Evolutionary conservation across 2,329 filamentous ascomycete genomes (phyloP).

Genomic region (Cercospora zeae-maydis): DNA sequence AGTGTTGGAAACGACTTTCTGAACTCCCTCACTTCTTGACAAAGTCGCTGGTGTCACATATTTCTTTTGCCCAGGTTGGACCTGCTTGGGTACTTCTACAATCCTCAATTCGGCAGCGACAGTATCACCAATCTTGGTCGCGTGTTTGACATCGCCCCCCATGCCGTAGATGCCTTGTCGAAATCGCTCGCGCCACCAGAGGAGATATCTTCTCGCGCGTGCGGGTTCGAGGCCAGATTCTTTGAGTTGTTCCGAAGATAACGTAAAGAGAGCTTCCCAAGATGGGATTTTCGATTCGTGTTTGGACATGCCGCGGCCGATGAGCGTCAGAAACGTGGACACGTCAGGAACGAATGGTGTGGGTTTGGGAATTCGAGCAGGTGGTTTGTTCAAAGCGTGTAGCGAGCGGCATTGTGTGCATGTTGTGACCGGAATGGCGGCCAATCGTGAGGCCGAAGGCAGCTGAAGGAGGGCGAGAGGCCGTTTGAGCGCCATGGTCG

Average conservation of each 20-base stretch:
- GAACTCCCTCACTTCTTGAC: conserved; percentile 53
- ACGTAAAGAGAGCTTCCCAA: conserved; percentile 85
- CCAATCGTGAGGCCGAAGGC: conserved; percentile 24
- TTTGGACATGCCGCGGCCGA: conserved; percentile 79
- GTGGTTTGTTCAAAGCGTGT: conserved; percentile 20
- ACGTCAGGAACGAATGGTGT: conserved; percentile 85
- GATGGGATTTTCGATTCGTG: conserved; percentile 83
- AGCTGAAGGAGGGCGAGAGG: conserved; percentile 27
- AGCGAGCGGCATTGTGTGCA: conserved; percentile 23
- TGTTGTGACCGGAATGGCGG: conserved; percentile 8
- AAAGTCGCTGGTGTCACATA: conserved; percentile 44
- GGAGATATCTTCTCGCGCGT: conserved; percentile 74
- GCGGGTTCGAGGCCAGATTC: conserved; percentile 84
- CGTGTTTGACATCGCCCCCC: conserved; percentile 75
- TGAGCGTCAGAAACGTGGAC: conserved; percentile 79
- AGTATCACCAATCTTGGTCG: conserved; percentile 51
- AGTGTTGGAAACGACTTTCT: conserved; percentile 60
- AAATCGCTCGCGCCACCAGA: conserved; percentile 85
- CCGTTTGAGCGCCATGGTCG: conserved; percentile 31
- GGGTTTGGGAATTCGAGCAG: conserved; percentile 57
- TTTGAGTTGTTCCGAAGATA: conserved; percentile 72
- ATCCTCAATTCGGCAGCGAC: conserved; percentile 54
- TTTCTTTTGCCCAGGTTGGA: conserved; percentile 2
- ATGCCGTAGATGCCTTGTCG: conserved; percentile 71
- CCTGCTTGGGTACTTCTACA: conserved; percentile 46